Base-by-base conservation (phyloP, 2,329 filamentous ascomycete genomes). In the Penicillium sp. region DNA sequence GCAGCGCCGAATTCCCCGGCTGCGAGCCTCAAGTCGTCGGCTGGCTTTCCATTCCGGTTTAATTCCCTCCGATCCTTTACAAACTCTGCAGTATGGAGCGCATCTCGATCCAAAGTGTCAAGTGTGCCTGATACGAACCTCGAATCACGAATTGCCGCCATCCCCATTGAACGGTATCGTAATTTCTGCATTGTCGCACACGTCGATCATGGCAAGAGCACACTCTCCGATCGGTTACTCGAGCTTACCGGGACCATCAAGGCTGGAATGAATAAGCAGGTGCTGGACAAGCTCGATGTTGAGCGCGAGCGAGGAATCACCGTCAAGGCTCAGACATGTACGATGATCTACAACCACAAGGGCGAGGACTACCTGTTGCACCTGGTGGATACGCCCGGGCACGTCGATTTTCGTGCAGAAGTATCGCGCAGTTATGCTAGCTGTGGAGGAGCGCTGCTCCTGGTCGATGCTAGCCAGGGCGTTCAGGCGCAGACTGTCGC, bases 151-250 rank as follows among this genome's bases (percentile, higher is more conserved):
- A 79, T 81, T 31, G 68, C 74, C 4, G 71, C 70, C 4, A 79
- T 81, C 46, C 78, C 78, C 7, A 73, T 80, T 47, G 77, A 80
- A 33, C 72, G 77, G 33, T 81, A 82, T 66, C 87, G 94, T 57
- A 99, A 99, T 73, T 99, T 99, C 72, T 99, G 94, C 74, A 97
- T 99, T 66, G 92, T 99, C 46, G 94, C 94, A 9, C 94, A 99
- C 71, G 95, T 99, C 69, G 94, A 99, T 71, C 94, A 99, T 84
- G 94, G 94, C 65, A 99, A 99, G 75, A 95, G 89, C 69, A 99
- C 94, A 4, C 84, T 99, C 47, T 92, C 88, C 61, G 94, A 99
- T 67, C 87, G 94, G 2, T 77, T 99, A 48, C 82, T 99, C 56
- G 94, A 99, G 78, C 79, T 95, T 58, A 99, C 94, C 1, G 92